These are phyloP conservation scores for Coprinopsis marcescibilis DNA, from an alignment of 768 basidiomycete genomes.

Conservation along the genomic window DNA sequence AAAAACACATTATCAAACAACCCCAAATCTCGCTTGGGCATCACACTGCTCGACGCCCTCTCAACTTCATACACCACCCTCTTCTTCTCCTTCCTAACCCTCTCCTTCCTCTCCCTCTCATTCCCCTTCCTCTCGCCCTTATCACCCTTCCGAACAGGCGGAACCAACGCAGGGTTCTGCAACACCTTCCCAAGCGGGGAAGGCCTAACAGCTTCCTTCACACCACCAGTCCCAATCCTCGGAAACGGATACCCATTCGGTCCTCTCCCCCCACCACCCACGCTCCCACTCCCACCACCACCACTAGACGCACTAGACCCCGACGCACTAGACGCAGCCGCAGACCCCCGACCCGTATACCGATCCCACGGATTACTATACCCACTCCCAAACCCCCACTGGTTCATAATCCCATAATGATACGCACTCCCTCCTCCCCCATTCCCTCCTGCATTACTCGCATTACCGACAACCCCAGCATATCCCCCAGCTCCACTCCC, in stretches of 20 bases:
- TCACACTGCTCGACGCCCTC: background rate
- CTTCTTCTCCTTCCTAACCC: conserved; percentile 6
- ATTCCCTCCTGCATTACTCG: background rate
- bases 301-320: conserved; percentile 12
- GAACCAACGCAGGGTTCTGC: no score
- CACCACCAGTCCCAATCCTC: conserved; percentile 9
- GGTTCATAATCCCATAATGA: conserved; percentile 2
- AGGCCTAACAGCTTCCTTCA: background rate
- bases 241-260: conserved; percentile 20
- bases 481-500: conserved; percentile 3
- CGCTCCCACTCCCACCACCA: no score
- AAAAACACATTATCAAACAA: conserved; percentile 10
- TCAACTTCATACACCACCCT: conserved; percentile 7
- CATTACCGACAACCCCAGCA: background rate
- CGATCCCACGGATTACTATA: conserved; percentile 11
- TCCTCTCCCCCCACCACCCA: conserved; percentile 1
- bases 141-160: no score
- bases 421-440: conserved; percentile 5
- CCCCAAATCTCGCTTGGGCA: conserved; percentile 7
- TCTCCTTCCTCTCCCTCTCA: no score
- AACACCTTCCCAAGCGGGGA: no score
- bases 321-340: background rate
- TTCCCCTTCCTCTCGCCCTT: no score
- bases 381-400: conserved; percentile 6
- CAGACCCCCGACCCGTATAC: no score